Evolutionary conservation across 768 basidiomycete species (phyloP).

Genomic region (Sarcodon aspratus): DNA sequence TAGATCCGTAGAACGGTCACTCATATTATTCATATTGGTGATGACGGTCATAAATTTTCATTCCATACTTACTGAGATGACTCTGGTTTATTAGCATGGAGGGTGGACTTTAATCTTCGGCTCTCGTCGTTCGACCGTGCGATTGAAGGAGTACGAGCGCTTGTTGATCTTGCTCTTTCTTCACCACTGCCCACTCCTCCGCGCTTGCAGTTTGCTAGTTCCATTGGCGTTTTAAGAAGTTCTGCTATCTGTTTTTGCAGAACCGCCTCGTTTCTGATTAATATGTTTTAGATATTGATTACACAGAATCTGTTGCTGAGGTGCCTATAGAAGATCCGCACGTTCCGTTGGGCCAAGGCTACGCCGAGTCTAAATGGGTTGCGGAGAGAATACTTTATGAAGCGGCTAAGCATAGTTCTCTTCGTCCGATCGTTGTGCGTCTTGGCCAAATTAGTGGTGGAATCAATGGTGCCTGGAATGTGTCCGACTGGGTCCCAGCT

Average conservation of each 20-base stretch:
- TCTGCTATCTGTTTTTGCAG: not conserved
- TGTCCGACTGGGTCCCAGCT: slow-evolving; percentile 20
- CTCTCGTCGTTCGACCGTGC: slow-evolving; percentile 7
- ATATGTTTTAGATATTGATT: not conserved
- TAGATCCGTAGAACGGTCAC: slow-evolving; percentile 10
- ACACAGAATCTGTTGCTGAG: slow-evolving; percentile 1
- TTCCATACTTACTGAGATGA: not conserved
- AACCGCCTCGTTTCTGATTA: not conserved
- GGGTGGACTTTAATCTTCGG: slow-evolving; percentile 10
- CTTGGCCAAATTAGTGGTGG: slow-evolving; percentile 21
- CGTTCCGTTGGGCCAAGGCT: slow-evolving; percentile 28
- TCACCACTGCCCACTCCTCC: slow-evolving; percentile 5
- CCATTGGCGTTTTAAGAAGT: slow-evolving; percentile 7
- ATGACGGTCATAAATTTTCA: not conserved
- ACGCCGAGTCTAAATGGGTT: slow-evolving; percentile 35
- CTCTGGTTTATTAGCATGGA: slow-evolving; percentile 5
- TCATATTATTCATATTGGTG: slow-evolving; percentile 27
- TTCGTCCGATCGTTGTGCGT: slow-evolving; percentile 22
- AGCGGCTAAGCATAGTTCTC: slow-evolving; percentile 18
- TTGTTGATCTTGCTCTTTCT: slow-evolving; percentile 10
- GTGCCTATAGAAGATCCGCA: slow-evolving; percentile 11
- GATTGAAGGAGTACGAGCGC: slow-evolving; percentile 5
- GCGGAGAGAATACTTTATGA: slow-evolving; percentile 27
- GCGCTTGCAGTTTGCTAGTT: slow-evolving; percentile 9
- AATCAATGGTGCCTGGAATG: slow-evolving; percentile 18